Evolutionary conservation across 768 basidiomycete species (phyloP).

Genomic region (Saitozyma podzolica): DNA sequence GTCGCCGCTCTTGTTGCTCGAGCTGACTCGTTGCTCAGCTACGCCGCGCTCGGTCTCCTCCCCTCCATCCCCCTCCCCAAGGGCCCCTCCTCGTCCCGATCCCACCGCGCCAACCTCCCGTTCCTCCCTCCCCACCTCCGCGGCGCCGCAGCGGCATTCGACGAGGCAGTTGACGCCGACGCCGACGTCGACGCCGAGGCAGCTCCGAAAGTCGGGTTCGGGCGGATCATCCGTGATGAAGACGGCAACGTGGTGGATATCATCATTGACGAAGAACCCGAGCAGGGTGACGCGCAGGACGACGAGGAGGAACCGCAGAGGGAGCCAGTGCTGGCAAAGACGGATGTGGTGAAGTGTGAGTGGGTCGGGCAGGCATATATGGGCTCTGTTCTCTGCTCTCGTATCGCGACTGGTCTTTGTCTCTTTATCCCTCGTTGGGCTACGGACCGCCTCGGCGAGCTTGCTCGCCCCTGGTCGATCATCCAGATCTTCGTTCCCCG

Average conservation of each 20-base stretch:
- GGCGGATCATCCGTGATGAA: conserved; percentile 77
- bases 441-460: no score
- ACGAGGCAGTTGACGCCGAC: conserved; percentile 2
- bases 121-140: conserved; percentile 20
- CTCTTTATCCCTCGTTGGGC: no score
- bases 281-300: conserved; percentile 32
- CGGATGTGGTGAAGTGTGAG: conserved; percentile 56
- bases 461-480: no score
- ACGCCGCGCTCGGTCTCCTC: conserved; percentile 49
- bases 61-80: conserved; percentile 43
- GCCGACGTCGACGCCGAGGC: conserved; percentile 8
- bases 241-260: conserved; percentile 72
- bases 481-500: no score
- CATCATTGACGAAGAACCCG: conserved; percentile 63
- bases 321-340: conserved; percentile 47
- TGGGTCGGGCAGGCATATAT: neutral
- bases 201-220: conserved; percentile 61
- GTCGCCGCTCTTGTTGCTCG: no score
- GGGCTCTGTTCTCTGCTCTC: neutral
- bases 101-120: conserved; percentile 31
- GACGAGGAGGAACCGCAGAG: conserved; percentile 21
- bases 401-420: no score
- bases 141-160: neutral
- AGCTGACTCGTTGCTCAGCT: conserved; percentile 19
- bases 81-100: conserved; percentile 25